Conservation (phyloP, 305 asterid genomes). For the Lippia alba region DNA sequence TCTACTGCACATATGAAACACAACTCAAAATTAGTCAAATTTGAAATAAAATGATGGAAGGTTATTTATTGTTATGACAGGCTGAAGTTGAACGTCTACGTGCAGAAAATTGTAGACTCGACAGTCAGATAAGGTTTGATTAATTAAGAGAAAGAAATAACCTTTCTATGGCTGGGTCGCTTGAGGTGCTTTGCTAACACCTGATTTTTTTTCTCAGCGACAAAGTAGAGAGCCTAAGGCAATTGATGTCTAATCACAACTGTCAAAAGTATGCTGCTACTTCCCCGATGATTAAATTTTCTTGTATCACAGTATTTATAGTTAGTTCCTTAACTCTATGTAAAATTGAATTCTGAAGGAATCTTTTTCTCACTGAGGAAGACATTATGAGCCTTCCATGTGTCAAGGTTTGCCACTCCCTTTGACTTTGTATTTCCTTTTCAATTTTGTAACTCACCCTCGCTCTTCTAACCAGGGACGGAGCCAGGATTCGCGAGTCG, state of each 20-base stretch:
- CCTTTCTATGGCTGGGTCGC: slow-evolving; percentile 24
- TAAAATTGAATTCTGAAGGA: slow-evolving; percentile 53
- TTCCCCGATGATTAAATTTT: slow-evolving; percentile 22
- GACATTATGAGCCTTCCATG: slow-evolving; percentile 79
- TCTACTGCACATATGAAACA: too few relatives aligned
- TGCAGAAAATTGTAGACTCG: slow-evolving; percentile 64
- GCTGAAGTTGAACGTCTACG: slow-evolving; percentile 56
- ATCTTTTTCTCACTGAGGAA: slow-evolving; percentile 67
- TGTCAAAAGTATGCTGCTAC: slow-evolving; percentile 59
- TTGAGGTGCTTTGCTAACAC: slow-evolving; percentile 40
- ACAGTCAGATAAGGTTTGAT: slow-evolving; percentile 71
- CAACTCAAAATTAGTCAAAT: slow-evolving; percentile 6
- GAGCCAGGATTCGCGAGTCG: too few relatives aligned
- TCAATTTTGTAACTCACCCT: slow-evolving; percentile 27
- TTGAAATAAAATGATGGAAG: neutral
- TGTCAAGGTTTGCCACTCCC: slow-evolving; percentile 55
- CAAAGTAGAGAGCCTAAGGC: slow-evolving; percentile 59
- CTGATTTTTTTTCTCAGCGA: slow-evolving; percentile 53
- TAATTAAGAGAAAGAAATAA: slow-evolving; percentile 14
- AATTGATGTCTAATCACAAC: slow-evolving; percentile 48
- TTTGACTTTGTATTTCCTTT: neutral
- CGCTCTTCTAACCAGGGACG: slow-evolving; percentile 32
- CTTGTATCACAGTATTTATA: slow-evolving; percentile 20
- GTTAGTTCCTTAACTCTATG: slow-evolving; percentile 24
- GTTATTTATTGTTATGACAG: slow-evolving; percentile 49